Base-by-base conservation (phyloP, 1,139 yeast species). In the Eremothecium cymbalariae region DNA sequence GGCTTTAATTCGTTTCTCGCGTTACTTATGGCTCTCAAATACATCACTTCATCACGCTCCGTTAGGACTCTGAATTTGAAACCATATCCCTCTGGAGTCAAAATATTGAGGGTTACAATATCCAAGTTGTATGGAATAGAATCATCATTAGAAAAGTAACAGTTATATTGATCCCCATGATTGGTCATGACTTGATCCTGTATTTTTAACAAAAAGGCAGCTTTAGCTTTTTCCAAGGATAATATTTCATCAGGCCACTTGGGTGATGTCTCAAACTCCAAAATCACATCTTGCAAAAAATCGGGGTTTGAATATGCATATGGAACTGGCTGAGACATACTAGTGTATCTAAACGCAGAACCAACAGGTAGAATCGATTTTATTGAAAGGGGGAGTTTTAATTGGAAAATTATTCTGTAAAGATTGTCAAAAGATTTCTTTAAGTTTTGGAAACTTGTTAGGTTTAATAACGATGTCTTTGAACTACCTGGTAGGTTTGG, bases 231-330 rank as follows among this genome's bases (percentile, higher is more conserved):
- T 54, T 90, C 98, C 39, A 86, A 64, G 1, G 96, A 88, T 23
- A 68, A 64, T 4, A 85, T 57, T 56, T 90, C 95, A 59, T 84
- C 95, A 1, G 99, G 98, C 99, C 98, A 93, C 57, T 77, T 76
- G n/a, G 76, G 69, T 2, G 95, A 82, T 3, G 83, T 67, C 62
- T 93, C 98, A 58, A 93, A 85, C 58, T 86, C 95, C 31, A 93
- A 59, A 8, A 88, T 69, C 17, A 79, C 77, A 33, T 81, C 86
- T 46, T 82, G 84, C 67, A 84, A 74, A 48, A 81, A 82, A 53
- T 84, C 88, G 4, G 88, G 88, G 48, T 74, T 79, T 2, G 84
- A 71, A 31, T 68, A 57, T 11, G 93, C 90, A 63, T 72, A 84
- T 25, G 95, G 94, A 25, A 77, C 84, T 0, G 97, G 96, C 46